Conservation (phyloP, 176 grass and related monocot species). For the Panicum miliaceum region DNA sequence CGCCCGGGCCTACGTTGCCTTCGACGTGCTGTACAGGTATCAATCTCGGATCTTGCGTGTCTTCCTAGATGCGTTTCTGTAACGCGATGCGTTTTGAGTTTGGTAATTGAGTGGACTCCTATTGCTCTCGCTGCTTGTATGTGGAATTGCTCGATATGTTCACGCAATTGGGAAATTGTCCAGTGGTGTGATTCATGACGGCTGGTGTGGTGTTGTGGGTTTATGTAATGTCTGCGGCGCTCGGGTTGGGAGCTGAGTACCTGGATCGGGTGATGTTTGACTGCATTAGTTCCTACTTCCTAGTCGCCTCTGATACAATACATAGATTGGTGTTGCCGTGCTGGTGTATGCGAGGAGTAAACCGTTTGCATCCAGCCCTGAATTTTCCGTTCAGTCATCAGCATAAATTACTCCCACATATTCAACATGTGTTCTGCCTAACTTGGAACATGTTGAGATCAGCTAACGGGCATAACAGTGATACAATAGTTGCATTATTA, state of each 20-base stretch:
- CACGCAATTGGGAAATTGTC: neutral
- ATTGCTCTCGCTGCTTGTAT: neutral
- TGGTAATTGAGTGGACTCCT: neutral
- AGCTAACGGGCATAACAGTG: neutral
- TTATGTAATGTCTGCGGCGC: neutral
- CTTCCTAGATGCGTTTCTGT: too few species aligned
- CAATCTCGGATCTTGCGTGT: too few species aligned
- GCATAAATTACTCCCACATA: constrained; percentile 8
- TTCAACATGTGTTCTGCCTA: neutral
- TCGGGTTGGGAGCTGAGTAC: neutral
- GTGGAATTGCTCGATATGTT: neutral
- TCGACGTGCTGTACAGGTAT: too few species aligned
- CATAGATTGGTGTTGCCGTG: neutral
- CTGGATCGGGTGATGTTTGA: neutral
- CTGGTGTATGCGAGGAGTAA: neutral
- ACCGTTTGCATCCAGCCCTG: neutral
- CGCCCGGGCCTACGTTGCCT: too few species aligned
- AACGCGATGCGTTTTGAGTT: neutral
- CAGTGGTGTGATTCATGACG: too few species aligned
- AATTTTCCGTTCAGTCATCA: neutral
- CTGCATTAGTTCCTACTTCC: neutral
- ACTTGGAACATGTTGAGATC: neutral
- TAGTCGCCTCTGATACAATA: neutral
- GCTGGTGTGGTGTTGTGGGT: neutral
- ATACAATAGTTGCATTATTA: neutral